Evolutionary conservation across 106 monocot genomes (phyloP).

Genomic region (Dendrobium nobile): DNA sequence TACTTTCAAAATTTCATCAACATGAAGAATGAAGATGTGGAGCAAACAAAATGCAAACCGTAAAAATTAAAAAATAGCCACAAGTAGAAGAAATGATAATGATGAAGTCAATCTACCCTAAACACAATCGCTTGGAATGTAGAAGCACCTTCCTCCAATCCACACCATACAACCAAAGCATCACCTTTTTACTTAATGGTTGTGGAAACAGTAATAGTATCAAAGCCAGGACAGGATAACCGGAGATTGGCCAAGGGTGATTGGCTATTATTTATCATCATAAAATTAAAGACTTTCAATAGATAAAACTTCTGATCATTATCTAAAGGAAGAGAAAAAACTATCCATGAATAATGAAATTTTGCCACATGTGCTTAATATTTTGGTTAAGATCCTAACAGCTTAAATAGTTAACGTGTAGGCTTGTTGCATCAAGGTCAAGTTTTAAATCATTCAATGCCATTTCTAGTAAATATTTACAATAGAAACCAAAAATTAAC

Average conservation of each 20-base stretch:
- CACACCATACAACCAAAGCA: background rate
- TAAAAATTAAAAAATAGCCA: background rate
- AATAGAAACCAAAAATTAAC: background rate
- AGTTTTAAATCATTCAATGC: background rate
- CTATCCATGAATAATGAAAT: background rate
- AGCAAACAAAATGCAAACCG: background rate
- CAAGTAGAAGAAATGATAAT: background rate
- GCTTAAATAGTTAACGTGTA: background rate
- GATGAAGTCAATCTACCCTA: background rate
- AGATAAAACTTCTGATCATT: background rate
- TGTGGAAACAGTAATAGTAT: background rate
- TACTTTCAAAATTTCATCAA: background rate
- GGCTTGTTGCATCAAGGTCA: background rate
- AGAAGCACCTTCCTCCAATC: background rate
- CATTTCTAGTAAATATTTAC: background rate
- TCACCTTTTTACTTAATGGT: background rate
- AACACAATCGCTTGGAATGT: background rate
- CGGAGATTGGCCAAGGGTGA: background rate
- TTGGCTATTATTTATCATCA: background rate
- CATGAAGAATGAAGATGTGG: background rate
- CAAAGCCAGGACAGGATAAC: background rate
- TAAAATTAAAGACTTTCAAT: background rate
- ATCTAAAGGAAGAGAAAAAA: background rate
- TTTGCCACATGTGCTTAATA: background rate
- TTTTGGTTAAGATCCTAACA: background rate